Percentiles rank a stretch among this genome's conserved stretches.
These are phyloP conservation scores for Diaporthe caulivora DNA, from an alignment of 2,329 filamentous ascomycete genomes.

Conservation along the genomic window DNA sequence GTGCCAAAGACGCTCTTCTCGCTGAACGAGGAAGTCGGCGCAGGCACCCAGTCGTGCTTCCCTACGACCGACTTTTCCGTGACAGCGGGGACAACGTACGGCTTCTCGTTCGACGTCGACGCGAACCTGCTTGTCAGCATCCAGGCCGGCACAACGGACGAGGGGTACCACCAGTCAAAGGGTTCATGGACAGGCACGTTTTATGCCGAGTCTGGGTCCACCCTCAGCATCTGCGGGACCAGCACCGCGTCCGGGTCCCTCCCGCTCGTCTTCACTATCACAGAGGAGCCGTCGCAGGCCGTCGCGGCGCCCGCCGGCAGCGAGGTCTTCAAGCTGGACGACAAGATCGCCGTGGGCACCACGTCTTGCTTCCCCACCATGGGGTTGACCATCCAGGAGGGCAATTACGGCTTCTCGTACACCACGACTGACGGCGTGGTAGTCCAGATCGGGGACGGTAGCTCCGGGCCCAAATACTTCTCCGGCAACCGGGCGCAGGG, in stretches of 20 bases:
- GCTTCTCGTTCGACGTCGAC: slow-evolving; percentile 23
- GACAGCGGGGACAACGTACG: slow-evolving; percentile 7
- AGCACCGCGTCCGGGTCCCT: not conserved
- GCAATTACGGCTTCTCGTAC: slow-evolving; percentile 20
- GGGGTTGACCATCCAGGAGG: not conserved
- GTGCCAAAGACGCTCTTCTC: slow-evolving; percentile 8
- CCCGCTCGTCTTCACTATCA: slow-evolving; percentile 20
- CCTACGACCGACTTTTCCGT: not conserved
- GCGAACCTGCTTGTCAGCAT: slow-evolving; percentile 2
- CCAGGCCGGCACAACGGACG: slow-evolving; percentile 1
- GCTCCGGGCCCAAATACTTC: slow-evolving; percentile 24
- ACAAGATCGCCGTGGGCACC: not conserved
- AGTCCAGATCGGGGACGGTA: slow-evolving; percentile 4
- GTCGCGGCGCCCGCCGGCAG: not conserved
- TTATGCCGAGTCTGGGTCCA: not conserved
- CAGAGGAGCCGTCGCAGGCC: slow-evolving; percentile 13
- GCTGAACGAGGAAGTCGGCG: slow-evolving; percentile 2
- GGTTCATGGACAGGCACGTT: slow-evolving; percentile 10
- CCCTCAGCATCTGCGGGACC: slow-evolving; percentile 1
- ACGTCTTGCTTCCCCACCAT: slow-evolving; percentile 23
- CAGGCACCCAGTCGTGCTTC: not conserved
- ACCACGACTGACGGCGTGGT: slow-evolving; percentile 1
- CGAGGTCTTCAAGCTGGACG: slow-evolving; percentile 18
- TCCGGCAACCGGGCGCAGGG: slow-evolving; percentile 2
- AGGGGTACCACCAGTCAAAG: slow-evolving; percentile 24